Base-by-base conservation (phyloP, 139 green algal species). In the Tetraselmis striata region DNA sequence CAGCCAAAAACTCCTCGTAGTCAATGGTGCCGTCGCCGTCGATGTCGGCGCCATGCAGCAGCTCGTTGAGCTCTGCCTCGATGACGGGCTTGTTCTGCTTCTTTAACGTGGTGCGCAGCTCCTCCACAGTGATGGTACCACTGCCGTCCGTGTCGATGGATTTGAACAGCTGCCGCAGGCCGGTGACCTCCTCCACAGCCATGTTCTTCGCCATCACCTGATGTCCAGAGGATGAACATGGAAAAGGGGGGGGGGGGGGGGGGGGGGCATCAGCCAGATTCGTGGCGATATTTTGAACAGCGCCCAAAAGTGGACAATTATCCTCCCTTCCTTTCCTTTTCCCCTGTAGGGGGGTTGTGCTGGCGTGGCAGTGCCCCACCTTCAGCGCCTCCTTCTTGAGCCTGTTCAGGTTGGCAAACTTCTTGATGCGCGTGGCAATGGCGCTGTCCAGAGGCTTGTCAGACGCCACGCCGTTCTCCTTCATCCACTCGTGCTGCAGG, bases 361-460 rank as follows among this genome's bases (percentile, higher is more conserved):
- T n/a, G n/a, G n/a, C n/a, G n/a, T n/a, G n/a, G n/a, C n/a, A n/a
- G n/a, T n/a, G n/a, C n/a, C n/a, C n/a, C 25, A 96, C 91, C 86
- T 96, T 93, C 81, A 99, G 87, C 0, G 97, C 97, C 88, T 97
- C 89, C 85, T 98, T 97, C 90, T 99, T 98, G 32, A 99, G 90
- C 82, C 95, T 95, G 92, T 98, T 98, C 91, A 98, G 96, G 78
- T 75, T 88, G n/a, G 92, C 90, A 90, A 99, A 99, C 30, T 93
- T 89, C 83, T 93, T 91, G 80, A 99, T 92, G 78, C 95, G 92
- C 28, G 86, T 90, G 25, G 98, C 78, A 75, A 99, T 94, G 23
- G 86, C 92, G 67, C 94, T 90, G 83, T 97, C 92, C 31, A 96
- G 83, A 29, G 92, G 89, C 78, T 88, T 89, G 79, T 96, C 92